Base-by-base conservation (phyloP, 805 yeast species). In the Schizosaccharomyces pombe region DNA sequence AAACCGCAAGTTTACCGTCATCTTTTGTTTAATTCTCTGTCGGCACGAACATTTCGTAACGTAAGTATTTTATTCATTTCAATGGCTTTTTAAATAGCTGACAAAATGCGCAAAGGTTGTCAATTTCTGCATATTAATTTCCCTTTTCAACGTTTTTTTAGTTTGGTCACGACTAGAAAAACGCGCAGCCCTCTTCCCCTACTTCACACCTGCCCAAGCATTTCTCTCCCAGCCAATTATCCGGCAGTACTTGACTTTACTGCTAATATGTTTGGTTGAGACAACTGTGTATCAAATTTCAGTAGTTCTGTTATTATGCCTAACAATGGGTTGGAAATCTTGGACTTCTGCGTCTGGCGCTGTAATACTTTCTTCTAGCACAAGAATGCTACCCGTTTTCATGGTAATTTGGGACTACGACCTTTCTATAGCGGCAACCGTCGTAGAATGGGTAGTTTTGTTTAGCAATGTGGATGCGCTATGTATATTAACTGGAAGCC, bases 361-460 rank as follows among this genome's bases (percentile, higher is more conserved):
- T 0, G 72, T 86, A 1, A 63, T 87, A 49, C 73, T 86, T 4
- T 79, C 96, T 0, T 78, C 85, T 47, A 77, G 84, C 0, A 80
- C 89, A 40, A 85, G 82, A 62, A 70, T 89, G 24, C 80, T 89
- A 58, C 98, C 98, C 0, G 81, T 91, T 19, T 71, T 91, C 33
- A 89, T 89, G 87, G 70, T 91, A 32, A 89, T 91, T 34, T 91
- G 99, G 99, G 91, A 94, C 0, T 91, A 91, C 62, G 95, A 91
- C 62, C 75, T 82, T n/a, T 71, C 80, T 1, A 71, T 81, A 2
- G 80, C 82, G 0, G 73, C 78, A 22, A 68, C 70, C 4, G 68
- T 78, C 8, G 81, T 83, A 31, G 75, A 75, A 56, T 69, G 77
- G 59, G 74, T 80, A 2, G 80, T 82, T 0, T 73, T 73, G 47